Percentiles rank a stretch among this genome's conserved stretches.
phyloP scores from a whole-genome alignment of 2,329 filamentous ascomycete species.

The Hypoxylon sp. region DNA sequence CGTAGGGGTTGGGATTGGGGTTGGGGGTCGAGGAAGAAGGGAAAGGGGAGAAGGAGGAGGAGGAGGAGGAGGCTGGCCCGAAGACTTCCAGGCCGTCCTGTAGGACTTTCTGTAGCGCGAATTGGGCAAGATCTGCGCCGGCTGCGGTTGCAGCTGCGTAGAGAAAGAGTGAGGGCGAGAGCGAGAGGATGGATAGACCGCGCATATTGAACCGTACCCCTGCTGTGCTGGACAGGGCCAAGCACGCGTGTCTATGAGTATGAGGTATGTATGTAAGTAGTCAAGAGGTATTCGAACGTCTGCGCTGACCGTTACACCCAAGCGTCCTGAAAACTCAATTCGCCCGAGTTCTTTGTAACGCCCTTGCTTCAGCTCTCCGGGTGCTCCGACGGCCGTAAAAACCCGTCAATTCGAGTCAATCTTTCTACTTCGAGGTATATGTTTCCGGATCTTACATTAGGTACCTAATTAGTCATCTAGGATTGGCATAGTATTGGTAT shows the following conservation, averaged over 20 bases:
- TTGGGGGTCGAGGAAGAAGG: not conserved
- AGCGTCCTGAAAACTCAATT: not conserved
- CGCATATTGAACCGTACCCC: conserved; percentile 11
- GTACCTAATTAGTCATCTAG: not conserved
- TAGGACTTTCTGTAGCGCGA: conserved; percentile 61
- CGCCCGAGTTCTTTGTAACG: not conserved
- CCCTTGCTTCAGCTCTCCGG: not conserved
- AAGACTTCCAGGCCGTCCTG: conserved; percentile 61
- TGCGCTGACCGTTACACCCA: not conserved
- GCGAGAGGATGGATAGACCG: conserved; percentile 2
- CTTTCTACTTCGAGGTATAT: not conserved
- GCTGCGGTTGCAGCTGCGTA: not conserved
- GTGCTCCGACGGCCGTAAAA: not conserved
- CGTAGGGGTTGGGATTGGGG: conserved; percentile 14
- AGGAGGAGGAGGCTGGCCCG: conserved; percentile 49
- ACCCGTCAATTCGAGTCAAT: not conserved
- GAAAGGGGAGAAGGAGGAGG: too few species aligned
- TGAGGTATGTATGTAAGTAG: too few species aligned
- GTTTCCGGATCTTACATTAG: not conserved
- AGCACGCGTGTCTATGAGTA: not conserved
- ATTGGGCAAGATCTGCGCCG: conserved; percentile 48
- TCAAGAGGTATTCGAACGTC: not conserved
- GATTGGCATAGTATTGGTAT: not conserved
- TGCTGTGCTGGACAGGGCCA: not conserved
- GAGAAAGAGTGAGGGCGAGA: not conserved